Conservation (phyloP, 2,329 filamentous ascomycete genomes). For the Sporothrix euskadiensis region DNA sequence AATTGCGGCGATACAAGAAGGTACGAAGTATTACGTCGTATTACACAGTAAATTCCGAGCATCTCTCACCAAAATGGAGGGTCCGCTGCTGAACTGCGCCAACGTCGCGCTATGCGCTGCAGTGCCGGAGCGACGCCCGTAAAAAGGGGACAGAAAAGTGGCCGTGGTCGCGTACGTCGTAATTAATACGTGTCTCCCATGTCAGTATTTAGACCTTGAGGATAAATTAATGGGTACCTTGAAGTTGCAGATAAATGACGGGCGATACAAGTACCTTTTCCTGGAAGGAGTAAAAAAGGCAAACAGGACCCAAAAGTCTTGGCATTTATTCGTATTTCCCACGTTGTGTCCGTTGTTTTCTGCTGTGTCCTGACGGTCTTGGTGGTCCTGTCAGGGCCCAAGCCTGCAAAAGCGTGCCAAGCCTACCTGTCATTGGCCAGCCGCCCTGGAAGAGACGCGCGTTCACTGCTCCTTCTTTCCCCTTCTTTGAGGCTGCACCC, state of each 20-base stretch:
- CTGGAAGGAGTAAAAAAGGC: background rate
- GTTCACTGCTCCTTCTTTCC: slow-evolving; percentile 31
- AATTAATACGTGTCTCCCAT: slow-evolving; percentile 18
- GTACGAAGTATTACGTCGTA: background rate
- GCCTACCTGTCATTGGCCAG: slow-evolving; percentile 30
- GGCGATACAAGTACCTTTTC: background rate
- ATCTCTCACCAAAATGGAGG: background rate
- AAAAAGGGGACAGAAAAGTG: background rate
- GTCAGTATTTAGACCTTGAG: too few relatives aligned
- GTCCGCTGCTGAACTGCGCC: background rate
- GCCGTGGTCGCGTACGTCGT: background rate
- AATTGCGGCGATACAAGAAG: background rate
- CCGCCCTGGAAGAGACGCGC: slow-evolving; percentile 31
- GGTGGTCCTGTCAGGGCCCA: slow-evolving; percentile 15
- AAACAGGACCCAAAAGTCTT: slow-evolving; percentile 11
- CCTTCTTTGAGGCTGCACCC: slow-evolving; percentile 19
- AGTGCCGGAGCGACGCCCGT: slow-evolving; percentile 15
- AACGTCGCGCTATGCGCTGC: background rate
- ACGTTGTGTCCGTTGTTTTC: slow-evolving; percentile 24
- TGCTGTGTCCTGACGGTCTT: slow-evolving; percentile 7
- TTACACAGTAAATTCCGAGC: background rate
- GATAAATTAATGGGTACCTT: background rate
- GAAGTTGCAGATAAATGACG: background rate
- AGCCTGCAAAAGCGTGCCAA: slow-evolving; percentile 27
- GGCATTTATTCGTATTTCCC: slow-evolving; percentile 13